Conservation (phyloP, 2,329 filamentous ascomycete genomes). For the Beauveria pseudobassiana region DNA sequence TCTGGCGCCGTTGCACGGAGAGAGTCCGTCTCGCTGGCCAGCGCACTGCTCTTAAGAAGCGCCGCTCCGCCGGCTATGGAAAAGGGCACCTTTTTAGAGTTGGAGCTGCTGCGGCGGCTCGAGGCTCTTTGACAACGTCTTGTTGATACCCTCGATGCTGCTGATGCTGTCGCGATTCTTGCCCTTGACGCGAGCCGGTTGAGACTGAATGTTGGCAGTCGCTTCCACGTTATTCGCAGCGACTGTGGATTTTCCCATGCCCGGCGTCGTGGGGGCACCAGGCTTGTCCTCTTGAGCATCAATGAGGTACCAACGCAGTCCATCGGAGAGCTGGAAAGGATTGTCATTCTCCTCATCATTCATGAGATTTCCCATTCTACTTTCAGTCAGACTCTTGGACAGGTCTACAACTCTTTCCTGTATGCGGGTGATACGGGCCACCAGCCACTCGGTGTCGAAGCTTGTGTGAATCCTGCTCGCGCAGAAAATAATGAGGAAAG, state of each 20-base stretch:
- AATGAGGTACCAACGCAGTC: constrained; percentile 90
- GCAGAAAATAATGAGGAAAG: constrained; percentile 92
- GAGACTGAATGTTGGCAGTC: constrained; percentile 60
- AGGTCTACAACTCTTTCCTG: constrained; percentile 92
- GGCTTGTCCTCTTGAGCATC: constrained; percentile 91
- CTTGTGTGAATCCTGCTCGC: constrained; percentile 84
- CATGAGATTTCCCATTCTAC: constrained; percentile 41
- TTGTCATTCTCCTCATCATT: constrained; percentile 80
- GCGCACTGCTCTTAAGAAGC: constrained; percentile 41
- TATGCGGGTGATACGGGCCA: constrained; percentile 83
- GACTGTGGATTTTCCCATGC: constrained; percentile 85
- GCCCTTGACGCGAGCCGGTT: constrained; percentile 37
- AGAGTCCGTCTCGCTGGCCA: constrained; percentile 53
- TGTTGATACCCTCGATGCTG: constrained; percentile 65
- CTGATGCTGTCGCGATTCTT: constrained; percentile 39
- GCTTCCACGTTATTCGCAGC: constrained; percentile 82
- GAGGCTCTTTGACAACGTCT: constrained; percentile 76
- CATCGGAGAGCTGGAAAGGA: constrained; percentile 92
- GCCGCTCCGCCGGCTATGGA: constrained; percentile 34
- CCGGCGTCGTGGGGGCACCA: constrained; percentile 84
- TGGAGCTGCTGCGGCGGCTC: constrained; percentile 85
- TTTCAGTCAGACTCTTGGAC: constrained; percentile 60
- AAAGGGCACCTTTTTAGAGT: constrained; percentile 68
- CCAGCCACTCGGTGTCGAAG: constrained; percentile 87
- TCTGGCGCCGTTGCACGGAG: constrained; percentile 42